Percentiles rank a stretch among this genome's conserved stretches.
phyloP scores from a whole-genome alignment of 2,329 filamentous ascomycete species.

The Capronia epimyces region DNA sequence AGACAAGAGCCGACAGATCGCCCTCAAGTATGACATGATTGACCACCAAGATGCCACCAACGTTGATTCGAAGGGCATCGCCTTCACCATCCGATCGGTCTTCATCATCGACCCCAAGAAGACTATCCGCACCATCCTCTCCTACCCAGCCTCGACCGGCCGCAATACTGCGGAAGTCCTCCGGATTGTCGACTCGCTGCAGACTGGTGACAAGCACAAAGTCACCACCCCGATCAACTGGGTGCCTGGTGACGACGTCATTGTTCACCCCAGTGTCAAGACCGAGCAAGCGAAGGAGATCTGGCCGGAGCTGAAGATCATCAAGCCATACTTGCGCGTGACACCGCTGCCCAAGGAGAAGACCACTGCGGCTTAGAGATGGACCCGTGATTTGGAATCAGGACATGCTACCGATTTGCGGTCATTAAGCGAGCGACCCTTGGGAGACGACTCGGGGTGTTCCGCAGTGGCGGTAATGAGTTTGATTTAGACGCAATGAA shows the following conservation, averaged over 20 bases:
- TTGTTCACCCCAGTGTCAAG: conserved; percentile 55
- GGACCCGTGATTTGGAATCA: not conserved
- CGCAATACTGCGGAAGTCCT: conserved; percentile 54
- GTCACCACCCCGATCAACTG: conserved; percentile 60
- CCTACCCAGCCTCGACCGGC: conserved; percentile 58
- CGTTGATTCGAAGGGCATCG: conserved; percentile 44
- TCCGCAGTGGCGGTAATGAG: not conserved
- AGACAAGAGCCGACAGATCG: conserved; percentile 41
- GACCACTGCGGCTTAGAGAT: conserved; percentile 41
- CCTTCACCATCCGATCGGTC: conserved; percentile 61
- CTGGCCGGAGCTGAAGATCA: conserved; percentile 56
- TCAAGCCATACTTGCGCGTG: conserved; percentile 59
- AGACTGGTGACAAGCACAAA: conserved; percentile 56
- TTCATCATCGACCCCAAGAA: conserved; percentile 62
- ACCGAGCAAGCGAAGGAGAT: conserved; percentile 55
- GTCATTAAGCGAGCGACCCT: not conserved
- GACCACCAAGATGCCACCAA: conserved; percentile 41
- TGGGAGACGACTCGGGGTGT: not conserved
- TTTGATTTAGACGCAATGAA: not conserved
- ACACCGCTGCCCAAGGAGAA: conserved; percentile 56
- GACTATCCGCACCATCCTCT: conserved; percentile 58
- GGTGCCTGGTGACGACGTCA: conserved; percentile 55
- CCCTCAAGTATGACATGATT: conserved; percentile 40
- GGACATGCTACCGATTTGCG: not conserved
- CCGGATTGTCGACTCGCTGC: conserved; percentile 54